Evolutionary conservation across 805 yeast species (phyloP), one percentile per base, ranked within the genome.

Genomic region (Monosporozyma aquatica): DNA sequence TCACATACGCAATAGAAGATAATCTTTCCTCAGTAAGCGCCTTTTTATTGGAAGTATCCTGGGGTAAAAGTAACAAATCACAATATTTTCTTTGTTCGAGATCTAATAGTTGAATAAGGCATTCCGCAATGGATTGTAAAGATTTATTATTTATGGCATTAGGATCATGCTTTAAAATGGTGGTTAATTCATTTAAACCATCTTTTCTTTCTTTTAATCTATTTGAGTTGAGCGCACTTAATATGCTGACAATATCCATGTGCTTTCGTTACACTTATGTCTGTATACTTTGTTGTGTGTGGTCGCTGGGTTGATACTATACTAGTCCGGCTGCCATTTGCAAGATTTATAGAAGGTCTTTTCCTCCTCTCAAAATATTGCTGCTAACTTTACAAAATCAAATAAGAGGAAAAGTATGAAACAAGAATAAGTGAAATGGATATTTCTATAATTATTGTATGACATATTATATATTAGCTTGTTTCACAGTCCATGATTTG

Each of bases 131-230:
- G 2, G 55, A 29, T 4, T 43, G 44, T 4, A 62, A 40, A 6
- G 41, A 21, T 29, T 54, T 64, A 1, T 49, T 37, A 1, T 55
- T 53, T 14, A 52, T 45, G 30, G 26, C 40, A 37, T 40, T 52
- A 18, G 59, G 61, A 21, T 42, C 36, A 43, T 49, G 52, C 46
- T 46, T 53, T 42, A 48, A 43, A 4, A 48, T 56, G 40, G 55
- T 61, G 9, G 67, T 67, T 22, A 75, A 49, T 22, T 56, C 62
- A 17, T 56, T 55, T 7, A 80, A 51, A 0, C 74, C 82, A 38
- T 71, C 76, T 47, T 65, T 74, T 29, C 85, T 61, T 11, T 77
- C 83, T 47, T 70, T 72, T 25, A 75, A 61, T 51, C 72, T 78
- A 3, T 69, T 46, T 1, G 85, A 79, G 20, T 62, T 62, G 30